Evolutionary conservation across 768 basidiomycete species (phyloP).

Genomic region (Rubroboletus pulcherrimus): DNA sequence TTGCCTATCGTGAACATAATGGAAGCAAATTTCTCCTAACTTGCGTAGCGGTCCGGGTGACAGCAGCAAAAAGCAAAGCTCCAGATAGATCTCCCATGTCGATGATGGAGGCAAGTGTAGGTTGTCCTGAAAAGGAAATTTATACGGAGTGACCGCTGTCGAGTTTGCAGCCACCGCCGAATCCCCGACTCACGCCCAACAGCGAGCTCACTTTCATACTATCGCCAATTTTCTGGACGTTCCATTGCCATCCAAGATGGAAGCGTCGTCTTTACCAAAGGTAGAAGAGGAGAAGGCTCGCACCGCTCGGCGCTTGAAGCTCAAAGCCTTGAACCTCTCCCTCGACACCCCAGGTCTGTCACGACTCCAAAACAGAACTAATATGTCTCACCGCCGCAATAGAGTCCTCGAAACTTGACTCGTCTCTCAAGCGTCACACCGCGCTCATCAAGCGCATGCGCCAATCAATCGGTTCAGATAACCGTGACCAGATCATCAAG

Average conservation of each 20-base stretch:
- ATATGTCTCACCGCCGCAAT: constrained; percentile 4
- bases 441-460: constrained; percentile 92
- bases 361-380: not conserved
- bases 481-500: constrained; percentile 84
- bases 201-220: not conserved
- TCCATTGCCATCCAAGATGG: constrained; percentile 17
- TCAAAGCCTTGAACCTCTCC: constrained; percentile 56
- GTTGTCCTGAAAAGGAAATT: constrained; percentile 15
- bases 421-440: constrained; percentile 94
- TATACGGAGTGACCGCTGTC: not conserved
- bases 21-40: too few species aligned
- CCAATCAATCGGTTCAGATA: constrained; percentile 78
- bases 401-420: constrained; percentile 82
- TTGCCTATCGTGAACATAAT: not conserved
- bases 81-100: not conserved
- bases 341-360: constrained; percentile 46
- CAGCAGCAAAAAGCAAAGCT: not conserved
- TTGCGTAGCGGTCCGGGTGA: not conserved
- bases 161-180: constrained; percentile 8
- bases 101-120: not conserved
- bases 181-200: constrained; percentile 9
- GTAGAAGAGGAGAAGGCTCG: constrained; percentile 51
- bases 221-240: not conserved
- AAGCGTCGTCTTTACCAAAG: constrained; percentile 29
- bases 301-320: constrained; percentile 51